A percentile compares a stretch with the other conserved stretches of the same genome.
Evolutionary conservation across 345 rosid species (phyloP).

Genomic region (Brassica cretica): DNA sequence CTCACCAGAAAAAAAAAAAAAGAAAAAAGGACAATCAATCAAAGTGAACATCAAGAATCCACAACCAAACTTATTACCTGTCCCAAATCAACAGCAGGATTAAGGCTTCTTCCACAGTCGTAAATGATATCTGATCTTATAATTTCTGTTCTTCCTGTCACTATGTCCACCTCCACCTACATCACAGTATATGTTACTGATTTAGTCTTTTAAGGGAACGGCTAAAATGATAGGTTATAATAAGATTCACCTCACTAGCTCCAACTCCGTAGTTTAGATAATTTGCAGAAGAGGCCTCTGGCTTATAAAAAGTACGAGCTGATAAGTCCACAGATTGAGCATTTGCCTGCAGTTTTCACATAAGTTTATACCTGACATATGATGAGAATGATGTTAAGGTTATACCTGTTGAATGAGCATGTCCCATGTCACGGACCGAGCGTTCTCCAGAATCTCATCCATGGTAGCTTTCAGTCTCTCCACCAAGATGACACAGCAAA

Average conservation of each 20-base stretch:
- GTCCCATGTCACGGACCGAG: conserved; percentile 66
- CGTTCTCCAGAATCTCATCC: conserved; percentile 46
- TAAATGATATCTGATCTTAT: conserved; percentile 44
- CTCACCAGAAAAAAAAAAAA: neutral
- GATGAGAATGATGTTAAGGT: neutral
- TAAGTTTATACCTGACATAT: neutral
- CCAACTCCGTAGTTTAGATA: conserved; percentile 94
- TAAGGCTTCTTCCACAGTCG: conserved; percentile 52
- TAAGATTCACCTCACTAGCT: conserved; percentile 77
- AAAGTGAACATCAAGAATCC: conserved; percentile 13
- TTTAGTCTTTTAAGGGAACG: neutral
- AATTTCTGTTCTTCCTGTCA: conserved; percentile 65
- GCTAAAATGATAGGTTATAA: neutral
- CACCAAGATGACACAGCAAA: conserved; percentile 68
- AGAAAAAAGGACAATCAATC: neutral
- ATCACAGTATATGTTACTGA: conserved; percentile 1
- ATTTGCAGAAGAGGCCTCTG: conserved; percentile 48
- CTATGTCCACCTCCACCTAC: conserved; percentile 89
- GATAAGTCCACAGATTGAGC: conserved; percentile 58
- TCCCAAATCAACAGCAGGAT: conserved; percentile 95
- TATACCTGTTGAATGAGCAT: conserved; percentile 68
- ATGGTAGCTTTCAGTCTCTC: conserved; percentile 59
- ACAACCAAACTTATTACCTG: conserved; percentile 55
- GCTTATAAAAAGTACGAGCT: conserved; percentile 54
- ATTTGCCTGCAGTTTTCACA: conserved; percentile 60